phyloP scores from a whole-genome alignment of 1,284 basidiomycete genomes.

The Schizophyllum amplum region DNA sequence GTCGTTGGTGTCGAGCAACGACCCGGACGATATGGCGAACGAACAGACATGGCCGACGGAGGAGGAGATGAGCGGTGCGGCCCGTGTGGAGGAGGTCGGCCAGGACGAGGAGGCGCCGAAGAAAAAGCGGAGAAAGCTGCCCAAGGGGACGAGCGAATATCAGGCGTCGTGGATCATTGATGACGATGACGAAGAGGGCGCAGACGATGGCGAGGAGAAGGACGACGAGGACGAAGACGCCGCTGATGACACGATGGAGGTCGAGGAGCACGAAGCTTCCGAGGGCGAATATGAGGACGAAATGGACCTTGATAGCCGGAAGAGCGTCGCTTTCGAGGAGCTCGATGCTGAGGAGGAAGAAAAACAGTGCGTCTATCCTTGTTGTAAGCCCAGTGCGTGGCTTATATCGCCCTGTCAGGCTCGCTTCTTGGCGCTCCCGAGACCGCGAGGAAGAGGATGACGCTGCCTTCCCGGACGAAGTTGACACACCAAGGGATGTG shows the following conservation, averaged over 20 bases:
- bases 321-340: conserved; percentile 60
- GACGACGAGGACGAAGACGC: conserved; percentile 26
- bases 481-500: conserved; percentile 93
- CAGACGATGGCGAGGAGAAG: conserved; percentile 33
- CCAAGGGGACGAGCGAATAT: conserved; percentile 88
- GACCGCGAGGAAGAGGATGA: conserved; percentile 73
- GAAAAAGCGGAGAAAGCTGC: conserved; percentile 59
- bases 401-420: conserved; percentile 32
- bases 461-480: conserved; percentile 87
- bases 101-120: conserved; percentile 18
- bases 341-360: conserved; percentile 80
- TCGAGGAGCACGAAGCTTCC: conserved; percentile 24
- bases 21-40: conserved; percentile 83
- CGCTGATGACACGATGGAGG: conserved; percentile 47
- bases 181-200: conserved; percentile 60
- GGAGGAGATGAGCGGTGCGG: conserved; percentile 74
- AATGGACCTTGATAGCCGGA: conserved; percentile 58
- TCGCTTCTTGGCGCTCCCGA: conserved; percentile 61
- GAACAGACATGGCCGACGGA: conserved; percentile 99
- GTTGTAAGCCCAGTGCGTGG: conserved; percentile 4
- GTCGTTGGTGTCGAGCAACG: conserved; percentile 83
- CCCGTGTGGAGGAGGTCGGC: background rate
- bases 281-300: conserved; percentile 66
- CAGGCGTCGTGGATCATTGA: conserved; percentile 93
- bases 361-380: conserved; percentile 53